phyloP scores from a whole-genome alignment of 2,329 filamentous ascomycete species.

The Trichoderma polysporum region DNA sequence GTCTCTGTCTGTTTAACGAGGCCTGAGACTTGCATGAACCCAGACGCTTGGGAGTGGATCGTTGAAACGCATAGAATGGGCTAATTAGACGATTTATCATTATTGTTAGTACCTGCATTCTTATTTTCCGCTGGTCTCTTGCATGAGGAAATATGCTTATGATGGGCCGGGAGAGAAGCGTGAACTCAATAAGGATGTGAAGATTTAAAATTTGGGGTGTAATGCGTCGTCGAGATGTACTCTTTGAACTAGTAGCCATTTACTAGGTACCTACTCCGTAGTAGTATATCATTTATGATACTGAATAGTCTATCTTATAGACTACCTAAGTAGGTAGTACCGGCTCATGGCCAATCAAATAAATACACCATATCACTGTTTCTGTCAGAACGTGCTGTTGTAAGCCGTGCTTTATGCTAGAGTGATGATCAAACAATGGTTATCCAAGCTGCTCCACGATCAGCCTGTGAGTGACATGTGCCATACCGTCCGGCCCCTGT shows the following conservation, averaged over 20 bases:
- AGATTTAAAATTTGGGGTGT: too few species aligned
- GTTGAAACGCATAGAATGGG: neutral
- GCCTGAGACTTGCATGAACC: neutral
- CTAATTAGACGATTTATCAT: neutral
- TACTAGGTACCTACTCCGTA: too few species aligned
- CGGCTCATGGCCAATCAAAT: too few species aligned
- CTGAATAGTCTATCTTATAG: neutral
- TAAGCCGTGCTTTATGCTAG: conserved; percentile 10
- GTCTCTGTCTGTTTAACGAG: neutral
- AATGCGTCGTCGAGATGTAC: neutral
- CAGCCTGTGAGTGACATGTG: conserved; percentile 7
- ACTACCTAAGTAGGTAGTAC: too few species aligned
- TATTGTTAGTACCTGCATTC: too few species aligned
- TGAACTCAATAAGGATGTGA: too few species aligned
- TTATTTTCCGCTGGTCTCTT: neutral
- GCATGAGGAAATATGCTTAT: neutral
- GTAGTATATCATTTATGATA: neutral
- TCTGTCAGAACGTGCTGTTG: neutral
- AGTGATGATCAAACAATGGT: conserved; percentile 12
- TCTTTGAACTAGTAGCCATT: too few species aligned
- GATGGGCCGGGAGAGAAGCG: neutral
- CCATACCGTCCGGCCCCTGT: neutral
- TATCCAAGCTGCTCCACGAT: conserved; percentile 1
- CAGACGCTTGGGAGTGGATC: neutral
- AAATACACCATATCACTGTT: neutral